phyloP scores from a whole-genome alignment of 768 basidiomycete genomes.

The Brasilioporus rufonigricans region DNA sequence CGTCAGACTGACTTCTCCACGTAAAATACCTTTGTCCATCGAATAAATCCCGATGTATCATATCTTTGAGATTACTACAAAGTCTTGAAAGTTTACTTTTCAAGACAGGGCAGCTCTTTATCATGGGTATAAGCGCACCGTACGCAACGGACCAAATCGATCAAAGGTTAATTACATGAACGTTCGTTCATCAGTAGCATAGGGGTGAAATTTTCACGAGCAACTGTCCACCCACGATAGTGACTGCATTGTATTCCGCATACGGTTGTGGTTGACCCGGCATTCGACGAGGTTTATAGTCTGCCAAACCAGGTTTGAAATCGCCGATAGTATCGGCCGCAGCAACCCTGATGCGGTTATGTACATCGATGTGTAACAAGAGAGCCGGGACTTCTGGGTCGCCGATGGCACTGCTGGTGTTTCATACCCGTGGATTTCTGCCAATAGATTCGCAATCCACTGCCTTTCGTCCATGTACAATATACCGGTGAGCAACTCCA shows the following conservation, averaged over 20 bases:
- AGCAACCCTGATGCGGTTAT: conserved; percentile 12
- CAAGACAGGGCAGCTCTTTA: conserved; percentile 10
- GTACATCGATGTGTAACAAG: conserved; percentile 1
- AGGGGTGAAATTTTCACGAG: background rate
- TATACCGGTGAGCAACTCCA: background rate
- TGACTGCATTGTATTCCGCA: background rate
- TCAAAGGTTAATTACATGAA: conserved; percentile 7
- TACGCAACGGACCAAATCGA: conserved; percentile 8
- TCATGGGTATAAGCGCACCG: conserved; percentile 16
- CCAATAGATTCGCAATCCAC: background rate
- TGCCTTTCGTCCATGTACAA: background rate
- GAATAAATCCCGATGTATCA: conserved; percentile 13
- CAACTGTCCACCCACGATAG: background rate
- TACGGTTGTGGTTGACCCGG: background rate
- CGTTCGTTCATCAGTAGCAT: conserved; percentile 1
- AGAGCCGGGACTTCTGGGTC: background rate
- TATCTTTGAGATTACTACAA: conserved; percentile 1
- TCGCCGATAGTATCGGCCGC: conserved; percentile 20
- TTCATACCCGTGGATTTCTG: background rate
- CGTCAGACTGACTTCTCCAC: conserved; percentile 19
- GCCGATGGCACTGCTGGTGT: background rate
- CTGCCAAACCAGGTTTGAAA: conserved; percentile 4
- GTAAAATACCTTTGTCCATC: conserved; percentile 13
- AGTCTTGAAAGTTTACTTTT: conserved; percentile 11
- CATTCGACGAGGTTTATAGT: background rate